A percentile compares a stretch with the other conserved stretches of the same genome.
phyloP scores from a whole-genome alignment of 495 filamentous ascomycete species.

The Evansstolkia leycettana region DNA sequence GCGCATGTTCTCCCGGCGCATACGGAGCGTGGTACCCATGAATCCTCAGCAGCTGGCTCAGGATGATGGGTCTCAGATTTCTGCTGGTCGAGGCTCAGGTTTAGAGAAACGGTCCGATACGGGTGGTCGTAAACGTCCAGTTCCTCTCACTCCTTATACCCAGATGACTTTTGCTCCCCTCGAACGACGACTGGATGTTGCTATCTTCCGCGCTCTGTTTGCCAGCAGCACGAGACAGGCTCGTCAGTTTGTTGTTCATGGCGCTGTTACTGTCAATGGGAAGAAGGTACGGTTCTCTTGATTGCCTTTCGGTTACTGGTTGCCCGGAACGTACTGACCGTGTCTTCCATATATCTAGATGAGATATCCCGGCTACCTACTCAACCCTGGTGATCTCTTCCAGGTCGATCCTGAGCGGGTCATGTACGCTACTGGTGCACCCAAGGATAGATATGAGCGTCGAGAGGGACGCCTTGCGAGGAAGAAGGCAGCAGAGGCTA shows the following conservation, averaged over 20 bases:
- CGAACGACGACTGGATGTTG: constrained; percentile 82
- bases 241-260: constrained; percentile 86
- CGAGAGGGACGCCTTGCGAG: constrained; percentile 24
- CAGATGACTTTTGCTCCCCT: constrained; percentile 85
- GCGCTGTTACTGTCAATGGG: constrained; percentile 88
- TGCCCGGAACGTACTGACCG: constrained; percentile 3
- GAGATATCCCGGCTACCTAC: constrained; percentile 81
- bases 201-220: constrained; percentile 85
- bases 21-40: constrained; percentile 78
- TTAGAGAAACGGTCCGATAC: constrained; percentile 17
- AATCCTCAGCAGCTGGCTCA: constrained; percentile 59
- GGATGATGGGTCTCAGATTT: constrained; percentile 67
- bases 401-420: constrained; percentile 84
- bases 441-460: constrained; percentile 43
- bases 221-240: constrained; percentile 91
- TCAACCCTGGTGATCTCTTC: constrained; percentile 97
- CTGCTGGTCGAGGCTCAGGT: constrained; percentile 73
- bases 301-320: background rate
- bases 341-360: constrained; percentile 43
- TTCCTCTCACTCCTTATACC: constrained; percentile 61
- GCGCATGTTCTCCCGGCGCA: constrained; percentile 72
- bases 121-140: constrained; percentile 1
- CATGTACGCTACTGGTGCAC: constrained; percentile 69
- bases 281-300: constrained; percentile 62
- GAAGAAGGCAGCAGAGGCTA: constrained; percentile 13